phyloP scores from a whole-genome alignment of 2,329 filamentous ascomycete genomes.

The Fusarium sp. region DNA sequence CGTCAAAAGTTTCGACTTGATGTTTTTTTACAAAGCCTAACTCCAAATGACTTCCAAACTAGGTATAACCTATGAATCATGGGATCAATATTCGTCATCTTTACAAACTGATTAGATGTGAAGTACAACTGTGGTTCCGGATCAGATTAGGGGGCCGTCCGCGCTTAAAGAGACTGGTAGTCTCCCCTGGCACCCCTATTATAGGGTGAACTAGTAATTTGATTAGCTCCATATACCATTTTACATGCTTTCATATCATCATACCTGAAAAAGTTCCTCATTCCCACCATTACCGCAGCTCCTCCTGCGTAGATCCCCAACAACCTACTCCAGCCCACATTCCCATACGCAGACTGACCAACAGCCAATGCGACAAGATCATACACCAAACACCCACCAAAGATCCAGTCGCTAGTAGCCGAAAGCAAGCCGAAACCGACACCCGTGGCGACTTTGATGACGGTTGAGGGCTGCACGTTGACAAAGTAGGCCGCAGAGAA shows the following conservation, averaged over 20 bases:
- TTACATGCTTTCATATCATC: not conserved
- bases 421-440: constrained; percentile 1
- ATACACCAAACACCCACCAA: constrained; percentile 1
- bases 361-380: constrained; percentile 3
- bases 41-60: not conserved
- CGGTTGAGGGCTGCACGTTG: not conserved
- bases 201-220: not conserved
- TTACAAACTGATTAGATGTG: not conserved
- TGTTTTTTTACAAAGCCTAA: not conserved
- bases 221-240: not conserved
- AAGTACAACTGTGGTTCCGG: not conserved
- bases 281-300: not conserved
- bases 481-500: constrained; percentile 4
- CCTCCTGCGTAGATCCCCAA: constrained; percentile 1
- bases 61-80: not conserved
- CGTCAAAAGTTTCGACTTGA: not conserved
- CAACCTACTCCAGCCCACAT: not conserved
- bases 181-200: not conserved
- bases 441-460: not conserved
- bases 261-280: constrained; percentile 1
- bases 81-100: not conserved
- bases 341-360: not conserved
- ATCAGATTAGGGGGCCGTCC: not conserved
- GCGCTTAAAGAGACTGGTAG: not conserved
- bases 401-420: not conserved